These are phyloP conservation scores for Scheffersomyces coipomensis DNA, from an alignment of 805 yeast species.

Conservation along the genomic window DNA sequence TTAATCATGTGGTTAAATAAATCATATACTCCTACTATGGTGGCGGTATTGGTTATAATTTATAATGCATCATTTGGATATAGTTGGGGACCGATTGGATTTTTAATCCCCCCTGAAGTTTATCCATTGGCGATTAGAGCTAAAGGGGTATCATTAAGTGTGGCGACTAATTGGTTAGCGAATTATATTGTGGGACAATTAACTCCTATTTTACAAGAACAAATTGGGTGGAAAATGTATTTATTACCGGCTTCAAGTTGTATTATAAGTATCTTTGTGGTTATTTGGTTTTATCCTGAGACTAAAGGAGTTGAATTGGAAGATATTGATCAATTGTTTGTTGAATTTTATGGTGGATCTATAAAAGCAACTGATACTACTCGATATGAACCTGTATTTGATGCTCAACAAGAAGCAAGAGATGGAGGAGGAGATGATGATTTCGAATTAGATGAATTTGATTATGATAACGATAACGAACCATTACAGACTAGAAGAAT, in stretches of 20 bases:
- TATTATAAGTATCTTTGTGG: conserved; percentile 31
- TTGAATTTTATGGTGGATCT: conserved; percentile 25
- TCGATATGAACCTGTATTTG: conserved; percentile 6
- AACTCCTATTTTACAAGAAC: conserved; percentile 40
- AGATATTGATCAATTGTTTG: conserved; percentile 38
- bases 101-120: conserved; percentile 44
- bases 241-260: conserved; percentile 40
- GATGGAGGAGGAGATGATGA: not conserved
- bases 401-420: conserved; percentile 6
- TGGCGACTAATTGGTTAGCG: conserved; percentile 46
- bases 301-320: conserved; percentile 45
- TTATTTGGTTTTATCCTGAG: conserved; percentile 38
- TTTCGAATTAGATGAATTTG: conserved; percentile 5
- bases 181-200: conserved; percentile 45
- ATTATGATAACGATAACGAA: conserved; percentile 3
- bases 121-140: conserved; percentile 42
- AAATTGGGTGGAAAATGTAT: conserved; percentile 42
- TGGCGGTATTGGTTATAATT: conserved; percentile 38
- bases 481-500: not conserved
- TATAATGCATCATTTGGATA: conserved; percentile 45
- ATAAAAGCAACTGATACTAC: conserved; percentile 17
- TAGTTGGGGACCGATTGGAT: conserved; percentile 48
- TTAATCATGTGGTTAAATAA: conserved; percentile 30
- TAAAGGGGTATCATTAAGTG: conserved; percentile 44
- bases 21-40: conserved; percentile 34